A percentile compares a stretch with the other conserved stretches of the same genome.
Evolutionary conservation across 352 stramenopile species (phyloP).

Genomic region (Hyaloperonospora brassicae): DNA sequence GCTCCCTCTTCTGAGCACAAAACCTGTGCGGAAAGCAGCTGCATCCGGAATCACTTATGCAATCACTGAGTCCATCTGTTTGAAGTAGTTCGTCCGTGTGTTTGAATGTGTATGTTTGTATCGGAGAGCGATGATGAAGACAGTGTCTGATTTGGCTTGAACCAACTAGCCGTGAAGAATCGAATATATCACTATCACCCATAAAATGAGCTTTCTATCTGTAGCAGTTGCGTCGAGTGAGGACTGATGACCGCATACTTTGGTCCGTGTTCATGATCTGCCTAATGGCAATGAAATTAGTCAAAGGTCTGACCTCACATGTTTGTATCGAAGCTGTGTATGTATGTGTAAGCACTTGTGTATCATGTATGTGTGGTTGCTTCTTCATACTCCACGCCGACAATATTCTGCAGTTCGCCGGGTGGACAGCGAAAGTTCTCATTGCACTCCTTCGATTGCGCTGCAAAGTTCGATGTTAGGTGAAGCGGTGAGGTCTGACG

Average conservation of each 20-base stretch:
- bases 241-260: slow-evolving; percentile 85
- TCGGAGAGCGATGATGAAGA: slow-evolving; percentile 80
- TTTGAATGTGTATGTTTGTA: slow-evolving; percentile 12
- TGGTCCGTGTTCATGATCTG: slow-evolving; percentile 89
- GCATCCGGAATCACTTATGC: slow-evolving; percentile 88
- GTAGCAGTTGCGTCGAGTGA: slow-evolving; percentile 8
- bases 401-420: slow-evolving; percentile 58
- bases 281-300: slow-evolving; percentile 87
- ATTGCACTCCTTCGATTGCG: slow-evolving; percentile 30
- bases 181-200: slow-evolving; percentile 89
- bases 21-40: slow-evolving; percentile 70
- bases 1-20: slow-evolving; percentile 83
- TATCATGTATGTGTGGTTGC: slow-evolving; percentile 25
- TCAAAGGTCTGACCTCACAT: slow-evolving; percentile 80
- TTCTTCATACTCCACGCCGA: slow-evolving; percentile 86
- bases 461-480: slow-evolving; percentile 74
- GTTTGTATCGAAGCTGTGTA: slow-evolving; percentile 8
- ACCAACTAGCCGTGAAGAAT: slow-evolving; percentile 89
- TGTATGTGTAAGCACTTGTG: slow-evolving; percentile 11
- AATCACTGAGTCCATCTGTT: slow-evolving; percentile 65
- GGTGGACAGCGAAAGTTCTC: slow-evolving; percentile 25
- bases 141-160: slow-evolving; percentile 76
- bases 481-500: slow-evolving; percentile 8
- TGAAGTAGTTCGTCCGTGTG: slow-evolving; percentile 8
- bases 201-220: slow-evolving; percentile 84